These are phyloP conservation scores for Ailanthus altissimus DNA, from an alignment of 345 rosid genomes.

Conservation along the genomic window DNA sequence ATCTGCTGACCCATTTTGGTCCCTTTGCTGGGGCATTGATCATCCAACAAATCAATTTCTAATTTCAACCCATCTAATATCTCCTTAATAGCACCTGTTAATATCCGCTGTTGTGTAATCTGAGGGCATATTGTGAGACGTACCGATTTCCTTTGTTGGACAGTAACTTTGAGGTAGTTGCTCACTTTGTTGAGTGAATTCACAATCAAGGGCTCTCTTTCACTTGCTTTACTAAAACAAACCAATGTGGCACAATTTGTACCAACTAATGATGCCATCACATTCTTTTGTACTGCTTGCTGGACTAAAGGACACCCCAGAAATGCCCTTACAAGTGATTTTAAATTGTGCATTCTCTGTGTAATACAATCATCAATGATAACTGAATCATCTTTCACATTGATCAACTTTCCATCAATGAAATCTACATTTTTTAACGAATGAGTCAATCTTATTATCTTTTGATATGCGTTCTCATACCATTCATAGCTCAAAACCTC, in stretches of 20 bases:
- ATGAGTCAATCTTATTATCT: conserved; percentile 44
- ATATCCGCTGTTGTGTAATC: conserved; percentile 71
- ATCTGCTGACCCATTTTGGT: conserved; percentile 64
- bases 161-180: conserved; percentile 56
- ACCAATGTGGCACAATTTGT: conserved; percentile 25
- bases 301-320: conserved; percentile 65
- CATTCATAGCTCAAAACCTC: conserved; percentile 42
- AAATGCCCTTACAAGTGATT: conserved; percentile 63
- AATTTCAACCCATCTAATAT: conserved; percentile 51
- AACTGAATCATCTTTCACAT: conserved; percentile 41
- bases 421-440: conserved; percentile 49
- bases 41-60: conserved; percentile 51
- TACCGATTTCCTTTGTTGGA: conserved; percentile 72
- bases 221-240: conserved; percentile 41
- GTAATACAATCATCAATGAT: conserved; percentile 41
- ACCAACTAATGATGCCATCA: conserved; percentile 13
- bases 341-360: conserved; percentile 49
- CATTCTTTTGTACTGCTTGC: conserved; percentile 37
- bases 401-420: conserved; percentile 54
- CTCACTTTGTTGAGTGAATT: conserved; percentile 57
- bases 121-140: conserved; percentile 57
- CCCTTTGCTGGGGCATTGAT: conserved; percentile 39
- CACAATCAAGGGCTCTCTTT: conserved; percentile 58
- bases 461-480: conserved; percentile 51
- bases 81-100: conserved; percentile 66